Conservation (phyloP, 2,329 filamentous ascomycete species). For the Scedosporium boydii region DNA sequence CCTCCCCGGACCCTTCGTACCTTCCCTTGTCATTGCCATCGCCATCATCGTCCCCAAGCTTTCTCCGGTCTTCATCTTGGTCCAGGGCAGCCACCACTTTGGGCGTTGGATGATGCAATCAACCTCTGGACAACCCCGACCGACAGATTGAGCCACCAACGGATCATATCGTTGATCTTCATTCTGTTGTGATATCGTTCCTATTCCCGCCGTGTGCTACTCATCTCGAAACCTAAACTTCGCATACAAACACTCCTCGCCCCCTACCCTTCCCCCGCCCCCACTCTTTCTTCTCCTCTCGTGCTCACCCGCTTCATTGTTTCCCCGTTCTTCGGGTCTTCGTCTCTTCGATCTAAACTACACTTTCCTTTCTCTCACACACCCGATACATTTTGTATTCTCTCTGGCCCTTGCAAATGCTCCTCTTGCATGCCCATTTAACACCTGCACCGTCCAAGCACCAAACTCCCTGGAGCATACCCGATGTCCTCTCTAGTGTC, state of each 20-base stretch:
- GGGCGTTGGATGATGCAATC: neutral
- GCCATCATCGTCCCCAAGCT: neutral
- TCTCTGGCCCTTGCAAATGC: neutral
- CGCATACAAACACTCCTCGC: neutral
- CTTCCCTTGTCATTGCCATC: neutral
- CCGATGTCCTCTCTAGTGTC: conserved; percentile 54
- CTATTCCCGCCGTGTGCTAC: neutral
- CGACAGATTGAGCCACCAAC: neutral
- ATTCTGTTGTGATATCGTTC: neutral
- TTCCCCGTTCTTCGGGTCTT: neutral
- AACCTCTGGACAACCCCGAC: neutral
- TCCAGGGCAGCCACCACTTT: neutral
- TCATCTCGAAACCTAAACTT: too few species aligned
- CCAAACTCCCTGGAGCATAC: conserved; percentile 6
- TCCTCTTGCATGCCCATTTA: neutral
- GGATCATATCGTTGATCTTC: neutral
- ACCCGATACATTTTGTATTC: neutral
- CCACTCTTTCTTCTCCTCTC: neutral
- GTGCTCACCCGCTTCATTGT: neutral
- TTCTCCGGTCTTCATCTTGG: neutral
- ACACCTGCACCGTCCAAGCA: neutral
- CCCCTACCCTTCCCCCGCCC: neutral
- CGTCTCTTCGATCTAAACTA: neutral
- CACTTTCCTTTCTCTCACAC: neutral
- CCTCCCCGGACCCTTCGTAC: neutral